Base-by-base conservation (phyloP, 805 yeast species). In the Torulaspora quercuum region DNA sequence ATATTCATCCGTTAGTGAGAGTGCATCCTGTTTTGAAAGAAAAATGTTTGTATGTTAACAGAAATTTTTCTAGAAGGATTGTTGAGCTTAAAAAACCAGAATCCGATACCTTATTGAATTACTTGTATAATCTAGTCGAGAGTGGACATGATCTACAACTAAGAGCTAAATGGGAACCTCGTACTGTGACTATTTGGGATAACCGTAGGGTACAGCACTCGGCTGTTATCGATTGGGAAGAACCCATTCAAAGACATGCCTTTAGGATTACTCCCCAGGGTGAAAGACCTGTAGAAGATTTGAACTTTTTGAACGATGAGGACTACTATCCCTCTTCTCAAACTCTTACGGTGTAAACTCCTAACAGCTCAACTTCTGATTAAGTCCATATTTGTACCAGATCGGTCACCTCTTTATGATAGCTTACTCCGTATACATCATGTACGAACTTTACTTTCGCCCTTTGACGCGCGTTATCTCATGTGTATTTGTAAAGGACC, bases 151-250 rank as follows among this genome's bases (percentile, higher is more conserved):
- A 80, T 56, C 68, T 80, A 48, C 85, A 81, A 47, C 65, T 80
- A 36, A 73, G 89, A 54, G 84, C 85, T 29, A 69, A 60, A 37
- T 83, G 87, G 83, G 80, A 76, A 53, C 78, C 80, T 35, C 72
- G 73, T 33, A 73, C 87, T 1, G 81, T 83, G 34, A 85, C 79
- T 12, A 60, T 81, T 17, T 83, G 90, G 90, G 92, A 83, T 53
- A 83, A 83, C 68, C 76, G 92, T 57, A 68, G 81, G 53, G 73
- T 78, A 7, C 62, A 73, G 16, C 92, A 83, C 58, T 67, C 83
- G 9, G 87, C 88, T 10, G 69, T 78, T 11, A 72, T 76, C 37
- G 90, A 83, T 52, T 82, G 85, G 80, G 81, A 74, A 47, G 68
- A 73, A 29, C 79, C 82, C 11, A 74, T 70, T 25, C 68, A 76